Percentiles rank a stretch among this genome's conserved stretches.
phyloP scores from a whole-genome alignment of 768 basidiomycete genomes.

The Amanita rimosa region DNA sequence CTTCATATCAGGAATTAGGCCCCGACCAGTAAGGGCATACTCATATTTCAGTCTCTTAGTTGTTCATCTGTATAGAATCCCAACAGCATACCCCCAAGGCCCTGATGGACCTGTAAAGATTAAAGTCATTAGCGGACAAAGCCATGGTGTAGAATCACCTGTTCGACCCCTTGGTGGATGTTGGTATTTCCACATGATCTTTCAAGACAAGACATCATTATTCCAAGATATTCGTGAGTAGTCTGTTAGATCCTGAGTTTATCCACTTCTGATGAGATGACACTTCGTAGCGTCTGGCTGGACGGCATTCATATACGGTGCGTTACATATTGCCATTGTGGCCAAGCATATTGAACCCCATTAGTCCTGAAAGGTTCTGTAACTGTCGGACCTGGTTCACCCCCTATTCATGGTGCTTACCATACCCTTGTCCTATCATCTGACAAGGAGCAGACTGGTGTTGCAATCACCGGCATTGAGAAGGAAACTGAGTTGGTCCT shows the following conservation, averaged over 20 bases:
- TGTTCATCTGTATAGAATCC: slow-evolving; percentile 34
- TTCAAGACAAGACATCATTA: slow-evolving; percentile 48
- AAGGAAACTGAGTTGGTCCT: slow-evolving; percentile 68
- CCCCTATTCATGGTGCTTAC: slow-evolving; percentile 39
- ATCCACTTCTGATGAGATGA: not conserved
- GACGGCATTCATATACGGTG: slow-evolving; percentile 84
- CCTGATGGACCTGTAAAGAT: slow-evolving; percentile 55
- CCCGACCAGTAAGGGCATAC: slow-evolving; percentile 39
- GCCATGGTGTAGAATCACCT: slow-evolving; percentile 77
- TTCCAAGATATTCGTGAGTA: slow-evolving; percentile 77
- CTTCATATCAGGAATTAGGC: slow-evolving; percentile 74
- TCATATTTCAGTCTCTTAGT: not conserved
- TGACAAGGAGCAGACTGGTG: slow-evolving; percentile 49
- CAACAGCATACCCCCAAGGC: slow-evolving; percentile 63
- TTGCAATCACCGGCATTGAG: slow-evolving; percentile 44
- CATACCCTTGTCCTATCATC: slow-evolving; percentile 80
- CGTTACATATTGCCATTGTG: slow-evolving; percentile 13
- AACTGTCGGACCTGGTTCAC: slow-evolving; percentile 38
- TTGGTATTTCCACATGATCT: slow-evolving; percentile 80
- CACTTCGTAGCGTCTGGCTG: slow-evolving; percentile 36
- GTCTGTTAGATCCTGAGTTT: not conserved
- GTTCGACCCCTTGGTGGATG: slow-evolving; percentile 88
- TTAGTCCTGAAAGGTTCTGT: slow-evolving; percentile 60
- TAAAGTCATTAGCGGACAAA: slow-evolving; percentile 84
- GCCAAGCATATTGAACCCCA: not conserved